A percentile compares a stretch with the other conserved stretches of the same genome.
Conservation (phyloP, 1,284 basidiomycete species). For the Puccinia coronata region DNA sequence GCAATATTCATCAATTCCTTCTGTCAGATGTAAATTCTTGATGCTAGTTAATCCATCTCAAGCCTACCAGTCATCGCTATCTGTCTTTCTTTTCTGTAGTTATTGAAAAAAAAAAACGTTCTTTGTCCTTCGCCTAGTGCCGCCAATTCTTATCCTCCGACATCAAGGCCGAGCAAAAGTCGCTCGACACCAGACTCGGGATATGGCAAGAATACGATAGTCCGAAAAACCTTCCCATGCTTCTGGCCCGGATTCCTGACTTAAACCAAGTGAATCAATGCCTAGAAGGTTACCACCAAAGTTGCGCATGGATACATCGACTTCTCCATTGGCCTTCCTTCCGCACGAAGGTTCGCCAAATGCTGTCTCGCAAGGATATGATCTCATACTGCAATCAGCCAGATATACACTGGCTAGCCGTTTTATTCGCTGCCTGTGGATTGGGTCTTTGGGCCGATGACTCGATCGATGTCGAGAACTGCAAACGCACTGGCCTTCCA, state of each 20-base stretch:
- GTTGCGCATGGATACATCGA: constrained; percentile 33
- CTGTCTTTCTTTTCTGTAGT: neutral
- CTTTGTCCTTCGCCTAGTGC: neutral
- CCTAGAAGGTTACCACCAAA: constrained; percentile 4
- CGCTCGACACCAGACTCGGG: constrained; percentile 9
- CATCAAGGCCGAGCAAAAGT: neutral
- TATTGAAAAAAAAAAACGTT: neutral
- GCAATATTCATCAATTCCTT: constrained; percentile 12
- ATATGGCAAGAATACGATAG: constrained; percentile 21
- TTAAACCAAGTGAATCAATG: constrained; percentile 14
- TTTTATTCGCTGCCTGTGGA: constrained; percentile 39
- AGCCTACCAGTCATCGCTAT: neutral
- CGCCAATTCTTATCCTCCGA: constrained; percentile 14
- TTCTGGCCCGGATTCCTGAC: constrained; percentile 3
- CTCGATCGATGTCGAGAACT: neutral
- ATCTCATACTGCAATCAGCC: neutral
- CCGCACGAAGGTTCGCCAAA: constrained; percentile 11
- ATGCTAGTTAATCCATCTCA: neutral
- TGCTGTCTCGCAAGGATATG: neutral
- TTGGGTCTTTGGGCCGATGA: constrained; percentile 23
- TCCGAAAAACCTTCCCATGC: constrained; percentile 2
- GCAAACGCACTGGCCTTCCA: constrained; percentile 10
- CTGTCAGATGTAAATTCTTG: constrained; percentile 20
- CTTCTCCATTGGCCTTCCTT: constrained; percentile 34
- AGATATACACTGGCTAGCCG: constrained; percentile 25